phyloP scores from a whole-genome alignment of 305 asterid species.

The Plantago coronopus region DNA sequence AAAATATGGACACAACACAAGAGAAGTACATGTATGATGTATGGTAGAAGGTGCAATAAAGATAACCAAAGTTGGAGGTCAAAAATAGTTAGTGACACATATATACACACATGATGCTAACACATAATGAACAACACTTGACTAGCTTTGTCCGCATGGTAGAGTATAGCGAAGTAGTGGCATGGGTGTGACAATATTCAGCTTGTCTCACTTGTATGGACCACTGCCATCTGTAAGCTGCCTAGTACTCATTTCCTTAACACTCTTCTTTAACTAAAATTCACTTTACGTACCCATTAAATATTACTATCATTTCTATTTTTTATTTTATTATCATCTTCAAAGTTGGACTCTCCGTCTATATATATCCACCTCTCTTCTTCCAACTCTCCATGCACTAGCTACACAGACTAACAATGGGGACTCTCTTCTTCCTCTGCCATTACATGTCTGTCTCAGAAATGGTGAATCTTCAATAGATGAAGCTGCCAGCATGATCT shows the following conservation, averaged over 20 bases:
- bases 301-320: too few species aligned
- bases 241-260: conserved; percentile 8
- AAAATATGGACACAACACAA: too few species aligned
- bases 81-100: conserved; percentile 24
- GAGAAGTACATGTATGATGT: not conserved
- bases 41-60: conserved; percentile 9
- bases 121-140: not conserved
- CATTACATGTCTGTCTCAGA: not conserved
- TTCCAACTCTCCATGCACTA: too few species aligned
- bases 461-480: conserved; percentile 18
- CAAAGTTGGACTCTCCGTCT: not conserved
- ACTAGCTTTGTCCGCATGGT: conserved; percentile 37
- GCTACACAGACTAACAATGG: too few species aligned
- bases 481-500: conserved; percentile 86
- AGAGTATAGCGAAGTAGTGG: conserved; percentile 20
- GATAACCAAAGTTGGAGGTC: conserved; percentile 24
- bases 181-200: conserved; percentile 49
- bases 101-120: too few species aligned
- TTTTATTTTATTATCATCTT: not conserved
- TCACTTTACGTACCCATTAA: too few species aligned
- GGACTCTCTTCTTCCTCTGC: too few species aligned
- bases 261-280: not conserved
- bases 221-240: conserved; percentile 30
- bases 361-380: conserved; percentile 4
- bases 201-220: conserved; percentile 45